Conservation (phyloP, 257 asterid species). For the Salvia hispanica region DNA sequence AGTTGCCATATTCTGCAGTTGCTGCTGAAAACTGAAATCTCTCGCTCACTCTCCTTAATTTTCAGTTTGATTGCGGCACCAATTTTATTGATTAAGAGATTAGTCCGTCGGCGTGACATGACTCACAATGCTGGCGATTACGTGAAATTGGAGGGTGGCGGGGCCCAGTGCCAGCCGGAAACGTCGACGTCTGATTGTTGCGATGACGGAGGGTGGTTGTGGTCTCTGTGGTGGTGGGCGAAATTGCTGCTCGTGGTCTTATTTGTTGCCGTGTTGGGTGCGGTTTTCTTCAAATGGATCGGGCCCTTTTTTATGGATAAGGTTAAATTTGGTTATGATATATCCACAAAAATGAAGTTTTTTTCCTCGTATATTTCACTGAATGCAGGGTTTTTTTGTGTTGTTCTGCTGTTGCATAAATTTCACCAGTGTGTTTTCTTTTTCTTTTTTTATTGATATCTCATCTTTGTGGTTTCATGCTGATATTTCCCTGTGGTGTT, state of each 20-base stretch:
- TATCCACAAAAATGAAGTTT: too few species aligned
- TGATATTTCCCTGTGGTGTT: not conserved
- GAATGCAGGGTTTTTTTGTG: not conserved
- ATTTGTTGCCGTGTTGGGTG: conserved; percentile 63
- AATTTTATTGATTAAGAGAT: conserved; percentile 16
- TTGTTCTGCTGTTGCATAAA: conserved; percentile 4
- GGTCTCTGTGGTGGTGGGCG: conserved; percentile 96
- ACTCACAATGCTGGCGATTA: conserved; percentile 53
- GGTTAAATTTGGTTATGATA: conserved; percentile 43
- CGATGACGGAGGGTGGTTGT: conserved; percentile 58
- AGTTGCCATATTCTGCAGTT: conserved; percentile 29
- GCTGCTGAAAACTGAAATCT: conserved; percentile 33
- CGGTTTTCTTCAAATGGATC: conserved; percentile 86
- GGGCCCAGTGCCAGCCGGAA: conserved; percentile 35
- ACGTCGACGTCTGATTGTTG: conserved; percentile 44
- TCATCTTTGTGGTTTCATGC: too few species aligned
- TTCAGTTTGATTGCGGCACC: not conserved
- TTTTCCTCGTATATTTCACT: too few species aligned
- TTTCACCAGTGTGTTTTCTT: not conserved
- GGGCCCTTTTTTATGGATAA: conserved; percentile 97
- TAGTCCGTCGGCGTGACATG: conserved; percentile 38
- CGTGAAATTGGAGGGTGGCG: conserved; percentile 62
- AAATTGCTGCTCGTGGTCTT: conserved; percentile 59
- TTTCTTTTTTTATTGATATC: not conserved
- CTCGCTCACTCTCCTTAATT: conserved; percentile 13